Evolutionary conservation across 2,329 filamentous ascomycete species (phyloP).

Genomic region (Phaeosphaeria sp.): DNA sequence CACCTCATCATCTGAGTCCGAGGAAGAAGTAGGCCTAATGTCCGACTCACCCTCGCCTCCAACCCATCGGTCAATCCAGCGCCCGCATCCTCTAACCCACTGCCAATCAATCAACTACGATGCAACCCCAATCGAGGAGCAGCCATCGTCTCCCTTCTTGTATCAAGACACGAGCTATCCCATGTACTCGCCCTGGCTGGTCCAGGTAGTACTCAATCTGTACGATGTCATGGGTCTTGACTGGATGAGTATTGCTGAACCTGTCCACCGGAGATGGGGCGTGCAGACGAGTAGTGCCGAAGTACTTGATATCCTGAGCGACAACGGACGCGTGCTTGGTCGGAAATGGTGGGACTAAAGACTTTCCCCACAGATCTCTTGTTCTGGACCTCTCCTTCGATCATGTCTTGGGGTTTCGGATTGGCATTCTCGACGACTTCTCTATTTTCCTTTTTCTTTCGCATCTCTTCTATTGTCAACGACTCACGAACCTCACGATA

Average conservation of each 20-base stretch:
- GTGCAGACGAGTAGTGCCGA: conserved; percentile 42
- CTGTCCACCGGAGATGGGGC: conserved; percentile 43
- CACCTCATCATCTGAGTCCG: conserved; percentile 35
- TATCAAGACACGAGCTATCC: conserved; percentile 38
- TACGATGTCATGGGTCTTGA: conserved; percentile 43
- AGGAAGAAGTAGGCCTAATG: conserved; percentile 11
- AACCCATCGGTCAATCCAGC: conserved; percentile 8
- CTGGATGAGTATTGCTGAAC: conserved; percentile 48
- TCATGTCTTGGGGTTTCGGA: background rate
- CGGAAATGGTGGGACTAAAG: conserved; percentile 46
- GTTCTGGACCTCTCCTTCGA: background rate
- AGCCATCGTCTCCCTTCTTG: conserved; percentile 26
- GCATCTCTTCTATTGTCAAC: background rate
- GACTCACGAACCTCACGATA: conserved; percentile 5
- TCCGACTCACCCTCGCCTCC: conserved; percentile 7
- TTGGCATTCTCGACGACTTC: background rate
- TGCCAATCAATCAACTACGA: conserved; percentile 9
- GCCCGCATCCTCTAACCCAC: conserved; percentile 20
- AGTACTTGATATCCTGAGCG: conserved; percentile 44
- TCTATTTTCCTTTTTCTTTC: background rate
- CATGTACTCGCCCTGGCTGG: conserved; percentile 46
- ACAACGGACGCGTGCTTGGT: conserved; percentile 42
- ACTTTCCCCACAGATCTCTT: background rate
- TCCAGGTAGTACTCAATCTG: conserved; percentile 45
- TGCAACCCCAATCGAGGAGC: conserved; percentile 9